A percentile compares a stretch with the other conserved stretches of the same genome.
These are phyloP conservation scores for Neobulgaria alba DNA, from an alignment of 2,329 filamentous ascomycete genomes.

Conservation along the genomic window DNA sequence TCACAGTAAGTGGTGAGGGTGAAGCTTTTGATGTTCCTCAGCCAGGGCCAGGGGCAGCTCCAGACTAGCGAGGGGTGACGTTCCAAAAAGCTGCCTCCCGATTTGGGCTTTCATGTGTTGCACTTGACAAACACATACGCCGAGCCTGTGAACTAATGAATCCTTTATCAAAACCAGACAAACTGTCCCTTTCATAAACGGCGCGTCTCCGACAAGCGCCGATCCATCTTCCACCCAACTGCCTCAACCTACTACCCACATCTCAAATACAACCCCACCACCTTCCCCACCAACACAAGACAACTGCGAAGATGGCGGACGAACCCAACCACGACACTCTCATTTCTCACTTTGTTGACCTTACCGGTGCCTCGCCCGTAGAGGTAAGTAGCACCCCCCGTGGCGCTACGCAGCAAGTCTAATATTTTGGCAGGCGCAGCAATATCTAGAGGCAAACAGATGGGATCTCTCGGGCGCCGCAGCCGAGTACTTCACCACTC, in stretches of 20 bases:
- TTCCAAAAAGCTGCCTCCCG: conserved; percentile 14
- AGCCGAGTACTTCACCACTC: conserved; percentile 51
- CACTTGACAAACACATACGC: no score
- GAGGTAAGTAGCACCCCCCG: conserved; percentile 32
- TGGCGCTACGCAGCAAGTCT: not conserved
- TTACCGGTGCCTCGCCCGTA: conserved; percentile 43
- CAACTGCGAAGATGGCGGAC: conserved; percentile 23
- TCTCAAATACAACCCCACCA: no score
- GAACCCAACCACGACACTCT: conserved; percentile 35
- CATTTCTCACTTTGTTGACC: conserved; percentile 44
- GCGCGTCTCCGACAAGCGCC: no score
- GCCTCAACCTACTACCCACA: no score
- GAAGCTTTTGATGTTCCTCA: conserved; percentile 11
- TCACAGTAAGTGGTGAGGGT: not conserved
- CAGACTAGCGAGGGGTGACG: conserved; percentile 5
- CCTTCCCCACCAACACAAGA: not conserved
- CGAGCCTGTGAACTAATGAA: no score
- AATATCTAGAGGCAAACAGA: conserved; percentile 54
- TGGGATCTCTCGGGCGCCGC: conserved; percentile 60
- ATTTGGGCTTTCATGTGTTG: no score
- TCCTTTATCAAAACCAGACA: no score
- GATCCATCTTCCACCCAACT: no score
- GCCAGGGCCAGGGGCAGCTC: no score
- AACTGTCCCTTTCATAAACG: no score
- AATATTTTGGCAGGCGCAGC: conserved; percentile 44